phyloP scores from a whole-genome alignment of 2,329 filamentous ascomycete genomes.

The Fusarium redolens region DNA sequence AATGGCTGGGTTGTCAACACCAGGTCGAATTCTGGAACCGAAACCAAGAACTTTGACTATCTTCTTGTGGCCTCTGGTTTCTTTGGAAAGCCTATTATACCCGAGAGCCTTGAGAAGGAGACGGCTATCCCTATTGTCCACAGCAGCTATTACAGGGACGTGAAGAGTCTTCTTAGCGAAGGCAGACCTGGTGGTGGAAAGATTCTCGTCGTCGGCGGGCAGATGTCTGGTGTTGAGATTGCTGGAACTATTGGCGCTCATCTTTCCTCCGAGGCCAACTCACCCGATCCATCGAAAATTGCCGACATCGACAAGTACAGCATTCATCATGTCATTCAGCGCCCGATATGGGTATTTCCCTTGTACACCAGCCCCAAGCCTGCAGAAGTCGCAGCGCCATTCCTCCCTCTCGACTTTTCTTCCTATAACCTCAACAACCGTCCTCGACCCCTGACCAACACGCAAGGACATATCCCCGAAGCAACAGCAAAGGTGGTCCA shows the following conservation, averaged over 20 bases:
- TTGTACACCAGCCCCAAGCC: constrained; percentile 65
- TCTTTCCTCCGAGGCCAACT: constrained; percentile 71
- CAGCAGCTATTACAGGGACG: constrained; percentile 73
- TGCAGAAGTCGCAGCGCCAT: constrained; percentile 63
- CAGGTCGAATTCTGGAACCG: constrained; percentile 50
- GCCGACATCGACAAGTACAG: constrained; percentile 61
- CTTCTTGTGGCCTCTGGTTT: constrained; percentile 81
- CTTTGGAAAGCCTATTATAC: constrained; percentile 72
- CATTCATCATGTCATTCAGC: constrained; percentile 75
- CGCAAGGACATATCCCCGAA: constrained; percentile 71
- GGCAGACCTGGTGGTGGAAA: constrained; percentile 61
- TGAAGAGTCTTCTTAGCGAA: constrained; percentile 60
- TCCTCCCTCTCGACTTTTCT: constrained; percentile 78
- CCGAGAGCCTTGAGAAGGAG: constrained; percentile 54
- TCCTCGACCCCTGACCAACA: constrained; percentile 68
- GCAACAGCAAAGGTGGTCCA: constrained; percentile 68
- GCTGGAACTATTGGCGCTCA: constrained; percentile 78
- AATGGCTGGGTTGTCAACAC: constrained; percentile 57
- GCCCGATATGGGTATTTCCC: constrained; percentile 79
- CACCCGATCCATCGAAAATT: constrained; percentile 57
- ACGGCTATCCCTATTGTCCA: constrained; percentile 68
- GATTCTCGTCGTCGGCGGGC: constrained; percentile 80
- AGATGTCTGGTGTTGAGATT: constrained; percentile 85
- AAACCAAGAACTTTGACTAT: constrained; percentile 72
- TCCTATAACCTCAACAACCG: constrained; percentile 77